Conservation (phyloP, 257 asterid genomes). For the Nicotiana otophora region DNA sequence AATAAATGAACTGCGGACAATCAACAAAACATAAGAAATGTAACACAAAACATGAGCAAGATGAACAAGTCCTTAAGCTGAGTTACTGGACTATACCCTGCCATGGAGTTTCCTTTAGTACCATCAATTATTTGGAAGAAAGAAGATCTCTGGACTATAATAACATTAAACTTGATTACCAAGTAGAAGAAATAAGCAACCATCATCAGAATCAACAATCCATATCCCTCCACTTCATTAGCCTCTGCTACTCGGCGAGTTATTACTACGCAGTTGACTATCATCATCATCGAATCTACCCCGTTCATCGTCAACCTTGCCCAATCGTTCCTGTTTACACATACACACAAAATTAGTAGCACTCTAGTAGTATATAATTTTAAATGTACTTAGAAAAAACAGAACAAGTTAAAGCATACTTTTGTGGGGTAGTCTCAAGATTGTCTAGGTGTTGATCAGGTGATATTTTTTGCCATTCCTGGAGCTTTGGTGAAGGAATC, state of each 20-base stretch:
- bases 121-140: not conserved
- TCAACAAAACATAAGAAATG: not conserved
- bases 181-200: constrained; percentile 20
- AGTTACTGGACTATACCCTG: not conserved
- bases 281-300: constrained; percentile 16
- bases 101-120: not conserved
- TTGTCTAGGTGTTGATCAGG: not conserved
- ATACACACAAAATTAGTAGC: not conserved
- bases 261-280: constrained; percentile 9
- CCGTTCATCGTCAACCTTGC: constrained; percentile 14
- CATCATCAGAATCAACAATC: constrained; percentile 20
- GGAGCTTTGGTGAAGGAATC: not conserved
- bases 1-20: not conserved
- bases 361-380: not conserved
- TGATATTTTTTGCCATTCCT: not conserved
- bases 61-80: constrained; percentile 7
- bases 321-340: constrained; percentile 9
- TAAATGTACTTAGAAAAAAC: not conserved
- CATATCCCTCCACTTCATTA: constrained; percentile 8
- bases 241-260: not conserved
- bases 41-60: constrained; percentile 7
- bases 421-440: not conserved
- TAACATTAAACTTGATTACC: constrained; percentile 12
- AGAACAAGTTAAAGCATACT: not conserved
- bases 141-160: not conserved